Base-by-base conservation (phyloP, 164 flowering plant genomes). In the Echeveria elegans region DNA sequence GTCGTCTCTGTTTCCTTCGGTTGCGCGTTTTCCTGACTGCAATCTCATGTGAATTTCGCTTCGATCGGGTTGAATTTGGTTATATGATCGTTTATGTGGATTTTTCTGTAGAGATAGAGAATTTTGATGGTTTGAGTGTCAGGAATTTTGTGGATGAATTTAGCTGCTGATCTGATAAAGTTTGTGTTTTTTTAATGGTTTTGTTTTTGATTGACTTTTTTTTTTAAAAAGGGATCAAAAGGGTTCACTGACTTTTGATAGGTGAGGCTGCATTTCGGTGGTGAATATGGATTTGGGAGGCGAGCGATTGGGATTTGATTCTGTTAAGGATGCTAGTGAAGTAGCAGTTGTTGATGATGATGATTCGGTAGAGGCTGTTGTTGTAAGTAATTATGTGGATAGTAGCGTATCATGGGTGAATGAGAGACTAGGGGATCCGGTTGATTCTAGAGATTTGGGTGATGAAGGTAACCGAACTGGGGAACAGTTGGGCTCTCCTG, bases 231-330 rank as follows among this genome's bases (percentile, higher is more conserved):
- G n/a, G n/a, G 21, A 45, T 45, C 18, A 5, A 6, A 28, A 6
- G 8, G n/a, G 12, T 2, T 12, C 21, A 28, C 28, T 26, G 31
- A 26, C 37, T 34, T 56, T 6, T 11, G 61, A 50, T 50, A 50
- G 26, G n/a, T 50, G 26, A 50, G n/a, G 56, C 56, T 50, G 8
- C 32, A 30, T 26, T 45, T 61, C 37, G 61, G 43, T 48, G 61
- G 43, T 45, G 2, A 60, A 21, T 29, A 85, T 82, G 87, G 87
- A 78, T 76, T 79, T 72, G 76, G 80, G 64, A 48, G 76, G 72
- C 23, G 53, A 48, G 53, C 53, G 24, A 19, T 48, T 48, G 24
- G 24, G 53, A 15, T 48, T 9, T 5, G 79, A 79, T 59, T 16
- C 62, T 50, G 41, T 21, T 32, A 56, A 66, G 65, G 85, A 77